A percentile compares a stretch with the other conserved stretches of the same genome.
These are phyloP conservation scores for Dryas octopetala DNA, from an alignment of 306 rosid genomes.

Conservation along the genomic window DNA sequence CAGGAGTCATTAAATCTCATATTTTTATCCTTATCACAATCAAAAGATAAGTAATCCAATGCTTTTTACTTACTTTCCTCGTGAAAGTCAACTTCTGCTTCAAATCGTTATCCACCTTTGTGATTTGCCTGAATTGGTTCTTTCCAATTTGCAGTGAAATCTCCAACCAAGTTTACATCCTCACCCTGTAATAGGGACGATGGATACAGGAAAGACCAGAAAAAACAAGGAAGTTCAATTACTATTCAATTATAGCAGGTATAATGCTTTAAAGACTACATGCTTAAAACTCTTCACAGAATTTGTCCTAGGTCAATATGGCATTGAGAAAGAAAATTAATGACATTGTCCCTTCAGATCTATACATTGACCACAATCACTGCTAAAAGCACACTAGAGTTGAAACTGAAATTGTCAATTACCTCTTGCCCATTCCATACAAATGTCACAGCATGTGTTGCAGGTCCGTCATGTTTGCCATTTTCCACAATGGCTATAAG, in stretches of 20 bases:
- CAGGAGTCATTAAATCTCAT: no score
- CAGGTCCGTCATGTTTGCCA: constrained; percentile 82
- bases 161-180: constrained; percentile 84
- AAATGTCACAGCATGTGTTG: constrained; percentile 87
- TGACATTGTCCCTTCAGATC: constrained; percentile 8
- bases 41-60: constrained; percentile 2
- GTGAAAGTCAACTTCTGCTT: constrained; percentile 85
- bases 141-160: constrained; percentile 96
- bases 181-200: no score
- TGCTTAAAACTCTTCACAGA: no score
- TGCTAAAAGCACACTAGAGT: constrained; percentile 16
- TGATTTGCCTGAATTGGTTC: constrained; percentile 66
- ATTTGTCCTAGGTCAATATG: not conserved
- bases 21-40: no score
- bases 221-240: constrained; percentile 17
- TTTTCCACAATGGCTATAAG: constrained; percentile 92
- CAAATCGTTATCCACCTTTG: constrained; percentile 81
- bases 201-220: constrained; percentile 19
- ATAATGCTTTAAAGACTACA: not conserved
- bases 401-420: constrained; percentile 25
- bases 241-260: not conserved
- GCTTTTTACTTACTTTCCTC: constrained; percentile 75
- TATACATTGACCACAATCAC: not conserved
- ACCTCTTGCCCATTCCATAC: constrained; percentile 97
- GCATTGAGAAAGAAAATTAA: not conserved